Evolutionary conservation across 306 rosid species (phyloP), one percentile per base, ranked within the genome.

Genomic region (Acacia melanoxylon): DNA sequence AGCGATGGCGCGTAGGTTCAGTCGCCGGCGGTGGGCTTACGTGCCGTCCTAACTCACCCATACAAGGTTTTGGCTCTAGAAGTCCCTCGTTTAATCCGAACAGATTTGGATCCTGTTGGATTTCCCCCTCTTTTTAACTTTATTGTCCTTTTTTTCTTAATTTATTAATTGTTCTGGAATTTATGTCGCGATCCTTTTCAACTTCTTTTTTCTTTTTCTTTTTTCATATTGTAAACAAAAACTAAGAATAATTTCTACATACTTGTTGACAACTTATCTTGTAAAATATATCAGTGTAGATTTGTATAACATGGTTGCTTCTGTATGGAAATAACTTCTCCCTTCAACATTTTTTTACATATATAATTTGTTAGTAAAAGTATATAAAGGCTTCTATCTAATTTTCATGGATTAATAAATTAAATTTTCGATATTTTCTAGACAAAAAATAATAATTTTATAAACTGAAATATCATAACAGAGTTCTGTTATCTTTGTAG

Each of bases 1-100:
- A 27, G 41, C 41, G 76, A 24, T 1, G 83, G 87, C 73, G 79
- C 79, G 81, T 81, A 78, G 76, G 3, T 0, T 33, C 42, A 24
- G 6, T 8, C 40, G 24, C 41, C 5, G 29, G 31, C 3, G 1
- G 59, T 41, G 1, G 63, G 5, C 37, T n/a, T 78, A 86, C 85
- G 87, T 70, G 78, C 79, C 79, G 81, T 54, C 81, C 63, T 2
- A 7, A 40, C 33, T 45, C 19, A 4, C 17, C 48, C 0, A 2
- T 1, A 0, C 10, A 14, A 79, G 81, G 81, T 75, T 75, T 71
- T 72, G 76, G 65, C 61, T 48, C 7, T 19, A 37, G 6, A 10
- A 68, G n/a, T 24, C 37, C 31, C 41, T 56, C 1, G 74, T 68
- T 68, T 68, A 9, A 68, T 22, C 74, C 33, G 46, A 68, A 37